Conservation (phyloP, 1,139 yeast genomes). For the Debaryomycetaceae sp. region DNA sequence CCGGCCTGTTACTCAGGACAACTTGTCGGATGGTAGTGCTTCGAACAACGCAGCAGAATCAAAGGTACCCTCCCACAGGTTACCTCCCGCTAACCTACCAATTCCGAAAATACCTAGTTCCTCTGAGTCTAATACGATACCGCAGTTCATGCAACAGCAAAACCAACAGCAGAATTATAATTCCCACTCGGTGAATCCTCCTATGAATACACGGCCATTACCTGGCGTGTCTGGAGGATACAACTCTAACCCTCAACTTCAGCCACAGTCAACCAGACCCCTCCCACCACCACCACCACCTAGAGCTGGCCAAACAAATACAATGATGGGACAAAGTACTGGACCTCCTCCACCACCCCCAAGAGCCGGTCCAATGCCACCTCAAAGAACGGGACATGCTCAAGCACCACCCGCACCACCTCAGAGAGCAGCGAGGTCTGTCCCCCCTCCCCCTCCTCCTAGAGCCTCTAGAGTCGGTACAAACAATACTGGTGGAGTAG, state of each 20-base stretch:
- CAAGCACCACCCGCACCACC: constrained; percentile 15
- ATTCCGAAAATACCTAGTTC: constrained; percentile 30
- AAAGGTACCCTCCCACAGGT: constrained; percentile 19
- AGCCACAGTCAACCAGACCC: constrained; percentile 1
- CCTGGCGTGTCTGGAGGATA: background rate
- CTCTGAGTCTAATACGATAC: background rate
- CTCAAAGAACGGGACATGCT: constrained; percentile 15
- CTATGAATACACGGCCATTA: background rate
- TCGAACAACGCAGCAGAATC: constrained; percentile 4
- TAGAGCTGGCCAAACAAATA: constrained; percentile 14
- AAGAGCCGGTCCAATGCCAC: constrained; percentile 22
- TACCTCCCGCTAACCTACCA: constrained; percentile 24
- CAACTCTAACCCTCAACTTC: background rate
- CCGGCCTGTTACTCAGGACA: background rate
- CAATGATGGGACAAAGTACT: constrained; percentile 7
- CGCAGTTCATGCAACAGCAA: background rate
- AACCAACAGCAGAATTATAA: background rate
- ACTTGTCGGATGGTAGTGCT: background rate
- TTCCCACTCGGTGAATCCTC: background rate
- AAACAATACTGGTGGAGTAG: background rate
- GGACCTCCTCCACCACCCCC: constrained; percentile 35
- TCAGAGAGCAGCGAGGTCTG: constrained; percentile 12
- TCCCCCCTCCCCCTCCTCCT: constrained; percentile 24
- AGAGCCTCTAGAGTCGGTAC: constrained; percentile 4
- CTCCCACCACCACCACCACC: constrained; percentile 22